phyloP scores from a whole-genome alignment of 1,139 yeast genomes.

The Diutina mesorugosa region DNA sequence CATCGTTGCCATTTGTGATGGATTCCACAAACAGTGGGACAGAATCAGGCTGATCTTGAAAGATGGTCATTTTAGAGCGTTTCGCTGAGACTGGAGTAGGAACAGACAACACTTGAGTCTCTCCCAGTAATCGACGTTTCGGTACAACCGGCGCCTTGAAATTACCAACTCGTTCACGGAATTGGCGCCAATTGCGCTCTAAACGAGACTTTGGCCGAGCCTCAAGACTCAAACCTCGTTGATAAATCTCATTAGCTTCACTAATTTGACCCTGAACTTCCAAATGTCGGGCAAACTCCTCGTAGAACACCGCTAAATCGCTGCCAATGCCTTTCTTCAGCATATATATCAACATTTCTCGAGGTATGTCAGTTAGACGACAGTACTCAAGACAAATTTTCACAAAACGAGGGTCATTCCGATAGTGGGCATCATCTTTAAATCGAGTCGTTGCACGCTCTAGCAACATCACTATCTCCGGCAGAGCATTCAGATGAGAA shows the following conservation, averaged over 20 bases:
- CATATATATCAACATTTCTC: slow-evolving; percentile 62
- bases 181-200: slow-evolving; percentile 33
- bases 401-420: slow-evolving; percentile 72
- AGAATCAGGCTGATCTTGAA: slow-evolving; percentile 14
- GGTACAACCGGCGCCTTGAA: neutral
- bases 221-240: slow-evolving; percentile 41
- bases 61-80: slow-evolving; percentile 13
- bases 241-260: slow-evolving; percentile 56
- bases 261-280: slow-evolving; percentile 37
- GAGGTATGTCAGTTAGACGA: slow-evolving; percentile 55
- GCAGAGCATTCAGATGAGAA: slow-evolving; percentile 52
- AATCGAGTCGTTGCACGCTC: slow-evolving; percentile 67
- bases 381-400: slow-evolving; percentile 73
- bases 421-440: slow-evolving; percentile 52
- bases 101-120: neutral
- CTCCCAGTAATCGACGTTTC: neutral
- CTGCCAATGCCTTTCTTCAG: slow-evolving; percentile 64
- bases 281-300: slow-evolving; percentile 60
- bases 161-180: slow-evolving; percentile 13
- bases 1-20: slow-evolving; percentile 4
- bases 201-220: slow-evolving; percentile 61
- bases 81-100: neutral
- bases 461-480: slow-evolving; percentile 47
- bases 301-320: slow-evolving; percentile 60
- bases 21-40: slow-evolving; percentile 1